Conservation (phyloP, 495 filamentous ascomycete genomes). For the Mytilinidion resinicola region DNA sequence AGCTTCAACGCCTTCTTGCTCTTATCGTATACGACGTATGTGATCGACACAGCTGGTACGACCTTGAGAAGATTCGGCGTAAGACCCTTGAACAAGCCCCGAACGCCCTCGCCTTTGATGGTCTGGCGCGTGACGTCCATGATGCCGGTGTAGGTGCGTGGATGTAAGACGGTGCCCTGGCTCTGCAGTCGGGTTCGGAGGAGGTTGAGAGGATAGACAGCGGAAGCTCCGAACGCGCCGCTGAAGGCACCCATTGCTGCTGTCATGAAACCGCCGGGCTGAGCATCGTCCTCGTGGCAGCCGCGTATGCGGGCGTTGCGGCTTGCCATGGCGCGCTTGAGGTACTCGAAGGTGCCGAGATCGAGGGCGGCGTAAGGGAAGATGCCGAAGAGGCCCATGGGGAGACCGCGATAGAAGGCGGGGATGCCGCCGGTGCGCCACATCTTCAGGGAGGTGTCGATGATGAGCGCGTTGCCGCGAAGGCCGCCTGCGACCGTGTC, state of each 20-base stretch:
- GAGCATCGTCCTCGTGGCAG: constrained; percentile 75
- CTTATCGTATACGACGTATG: constrained; percentile 97
- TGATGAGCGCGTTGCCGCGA: constrained; percentile 76
- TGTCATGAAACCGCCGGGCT: constrained; percentile 68
- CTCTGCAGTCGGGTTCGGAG: constrained; percentile 89
- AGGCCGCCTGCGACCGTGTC: constrained; percentile 81
- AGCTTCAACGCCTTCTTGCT: constrained; percentile 73
- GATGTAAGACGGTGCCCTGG: constrained; percentile 88
- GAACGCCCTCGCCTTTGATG: constrained; percentile 70
- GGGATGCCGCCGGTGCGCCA: constrained; percentile 65
- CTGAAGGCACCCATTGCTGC: constrained; percentile 81
- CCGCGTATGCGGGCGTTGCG: constrained; percentile 63
- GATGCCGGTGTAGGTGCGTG: constrained; percentile 81
- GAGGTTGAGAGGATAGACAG: constrained; percentile 93
- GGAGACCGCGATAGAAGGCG: constrained; percentile 84
- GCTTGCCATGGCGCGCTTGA: constrained; percentile 66
- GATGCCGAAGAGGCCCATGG: constrained; percentile 89
- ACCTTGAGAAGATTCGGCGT: constrained; percentile 97
- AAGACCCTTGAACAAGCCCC: constrained; percentile 88
- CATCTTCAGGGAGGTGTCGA: constrained; percentile 77
- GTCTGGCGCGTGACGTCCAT: constrained; percentile 80
- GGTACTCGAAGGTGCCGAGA: constrained; percentile 86
- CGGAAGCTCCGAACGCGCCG: constrained; percentile 85
- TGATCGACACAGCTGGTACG: constrained; percentile 88
- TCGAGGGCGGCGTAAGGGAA: constrained; percentile 98